Base-by-base conservation (phyloP, 2,329 filamentous ascomycete species). In the Amauroascus niger region DNA sequence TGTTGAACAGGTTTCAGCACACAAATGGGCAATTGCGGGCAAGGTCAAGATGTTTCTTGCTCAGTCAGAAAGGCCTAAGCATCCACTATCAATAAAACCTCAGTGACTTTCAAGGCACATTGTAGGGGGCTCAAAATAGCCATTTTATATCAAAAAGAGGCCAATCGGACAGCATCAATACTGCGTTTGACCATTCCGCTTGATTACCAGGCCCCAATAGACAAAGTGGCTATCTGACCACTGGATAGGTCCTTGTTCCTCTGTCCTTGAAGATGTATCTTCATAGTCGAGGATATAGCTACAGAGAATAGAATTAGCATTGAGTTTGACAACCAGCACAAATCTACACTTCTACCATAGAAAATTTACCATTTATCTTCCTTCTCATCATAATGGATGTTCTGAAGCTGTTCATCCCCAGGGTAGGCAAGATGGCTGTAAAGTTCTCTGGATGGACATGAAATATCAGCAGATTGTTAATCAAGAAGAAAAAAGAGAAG, bases 361-460 rank as follows among this genome's bases (percentile, higher is more conserved):
- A 3, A 35, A 18, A 32, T 46, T 33, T 24, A 49, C 52, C 52
- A 54, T 50, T 54, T 54, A 9, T 54, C 28, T n/a, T 50, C 8
- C 2, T 50, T 16, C n/a, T 33, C 52, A 16, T 54, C 52, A 39
- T 54, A 54, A n/a, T 43, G 39, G 13, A 54, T 9, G 24, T 54
- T 54, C 18, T 14, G 16, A 18, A 37, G 47, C 2, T 20, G n/a
- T 9, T 37, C 20, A 20, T 50, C 46, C 1, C 16, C 4, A 0
- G 16, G 37, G 1, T 37, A 20, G 16, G n/a, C 14, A 11, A 8
- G 7, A n/a, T 26, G 30, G 1, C 35, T 28, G 9, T 35, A 30
- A 30, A 54, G n/a, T 37, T 50, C 39, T 14, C 46, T 50, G 16
- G 8, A 35, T 47, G 16, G 14, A 20, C 7, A 45, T 30, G 28